These are phyloP conservation scores for Plantago coronopus DNA, from an alignment of 305 asterid species.

Conservation along the genomic window DNA sequence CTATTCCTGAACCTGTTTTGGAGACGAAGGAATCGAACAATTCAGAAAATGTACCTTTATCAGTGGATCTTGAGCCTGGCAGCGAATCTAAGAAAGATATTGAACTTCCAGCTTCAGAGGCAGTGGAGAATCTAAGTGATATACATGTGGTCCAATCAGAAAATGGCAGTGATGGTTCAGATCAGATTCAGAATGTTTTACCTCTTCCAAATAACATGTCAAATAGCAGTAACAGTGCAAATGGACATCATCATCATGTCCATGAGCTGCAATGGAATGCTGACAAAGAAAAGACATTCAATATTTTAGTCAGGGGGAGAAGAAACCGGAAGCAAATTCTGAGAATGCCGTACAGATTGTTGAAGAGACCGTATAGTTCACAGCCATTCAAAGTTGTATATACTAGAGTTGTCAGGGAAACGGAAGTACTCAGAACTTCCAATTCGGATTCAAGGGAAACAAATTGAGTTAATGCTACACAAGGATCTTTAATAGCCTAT, in stretches of 20 bases:
- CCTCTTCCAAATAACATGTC: conserved; percentile 38
- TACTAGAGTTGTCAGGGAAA: conserved; percentile 83
- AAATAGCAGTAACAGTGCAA: conserved; percentile 33
- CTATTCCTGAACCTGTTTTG: conserved; percentile 41
- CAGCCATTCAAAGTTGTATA: conserved; percentile 84
- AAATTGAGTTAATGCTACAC: conserved; percentile 41
- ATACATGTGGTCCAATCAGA: conserved; percentile 40
- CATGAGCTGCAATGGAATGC: conserved; percentile 39
- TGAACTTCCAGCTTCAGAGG: conserved; percentile 52
- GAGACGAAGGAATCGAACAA: conserved; percentile 39
- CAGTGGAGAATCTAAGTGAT: conserved; percentile 43
- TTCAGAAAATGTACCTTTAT: conserved; percentile 52
- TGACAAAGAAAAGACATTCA: conserved; percentile 69
- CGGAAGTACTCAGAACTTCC: conserved; percentile 63
- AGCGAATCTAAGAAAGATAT: conserved; percentile 59
- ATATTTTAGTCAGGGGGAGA: conserved; percentile 77
- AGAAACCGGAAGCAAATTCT: conserved; percentile 82
- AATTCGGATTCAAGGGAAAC: conserved; percentile 49
- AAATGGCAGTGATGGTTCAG: conserved; percentile 34
- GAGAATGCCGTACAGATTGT: conserved; percentile 92
- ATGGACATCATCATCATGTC: conserved; percentile 35
- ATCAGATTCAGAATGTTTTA: conserved; percentile 26
- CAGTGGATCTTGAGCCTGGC: conserved; percentile 54
- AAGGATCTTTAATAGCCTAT: conserved; percentile 26
- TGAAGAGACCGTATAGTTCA: conserved; percentile 78